Evolutionary conservation across 2,329 filamentous ascomycete species (phyloP), one percentile per base, ranked within the genome.

Genomic region (Cladophialophora carrionii): DNA sequence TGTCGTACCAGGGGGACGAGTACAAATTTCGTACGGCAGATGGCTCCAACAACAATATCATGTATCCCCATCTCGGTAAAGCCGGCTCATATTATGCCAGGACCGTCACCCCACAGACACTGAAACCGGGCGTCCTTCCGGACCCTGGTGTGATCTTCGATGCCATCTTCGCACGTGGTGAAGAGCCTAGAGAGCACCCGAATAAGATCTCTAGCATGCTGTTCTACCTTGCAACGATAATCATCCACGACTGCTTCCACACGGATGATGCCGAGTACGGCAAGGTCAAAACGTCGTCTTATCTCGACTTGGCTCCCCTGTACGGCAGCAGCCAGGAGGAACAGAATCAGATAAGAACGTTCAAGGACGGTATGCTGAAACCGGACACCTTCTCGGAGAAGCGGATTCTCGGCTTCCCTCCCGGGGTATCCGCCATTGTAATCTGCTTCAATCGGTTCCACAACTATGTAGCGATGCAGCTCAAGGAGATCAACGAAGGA

Each of bases 171-270:
- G 86, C 85, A 17, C 83, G 88, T 29, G 82, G 84, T 64, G 61
- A 67, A 22, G 58, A 70, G 34, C 56, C 65, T 55, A 80, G 85
- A 67, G 78, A 85, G 61, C 88, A 90, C 73, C 85, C 87, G 0
- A 87, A 87, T 54, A 82, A 84, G 8, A 84, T 91, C 48, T 90
- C 88, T 0, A 87, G 86, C 70, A 86, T 90, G 80, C 78, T 91
- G 10, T 90, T 90, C 74, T 90, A 90, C 71, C 78, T 89, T 32
- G 89, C 88, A 0, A 85, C 87, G 4, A 88, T 91, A 72, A 83
- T 85, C 68, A 84, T 83, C 55, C 82, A 83, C 67, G 79, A 79
- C 70, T 78, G 87, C 60, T 89, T 89, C 77, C 80, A 84, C n/a
- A 89, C 87, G 1, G 84, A 84, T 69, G 83, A 85, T 34, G 78